Base-by-base conservation (phyloP, 2,329 filamentous ascomycete genomes). In the Paracoccidioides lutzii region DNA sequence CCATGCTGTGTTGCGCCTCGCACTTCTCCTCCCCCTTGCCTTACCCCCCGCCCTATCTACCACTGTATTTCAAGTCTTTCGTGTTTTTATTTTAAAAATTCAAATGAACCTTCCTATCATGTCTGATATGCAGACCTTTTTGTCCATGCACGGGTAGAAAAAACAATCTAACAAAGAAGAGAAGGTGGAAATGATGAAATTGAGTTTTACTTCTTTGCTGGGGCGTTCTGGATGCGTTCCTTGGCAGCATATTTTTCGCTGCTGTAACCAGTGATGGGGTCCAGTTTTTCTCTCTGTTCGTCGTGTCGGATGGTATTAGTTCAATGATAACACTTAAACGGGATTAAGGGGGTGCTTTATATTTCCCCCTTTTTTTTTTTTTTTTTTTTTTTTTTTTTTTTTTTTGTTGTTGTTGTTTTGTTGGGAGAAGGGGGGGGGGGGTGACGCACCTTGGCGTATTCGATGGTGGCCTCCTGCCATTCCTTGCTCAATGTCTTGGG, bases 401-500 rank as follows among this genome's bases (percentile, higher is more conserved):
- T 22, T 22, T 22, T 22, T 22, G n/a, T n/a, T n/a, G n/a, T n/a
- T n/a, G n/a, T n/a, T n/a, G n/a, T n/a, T n/a, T n/a, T n/a, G n/a
- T n/a, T 41, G 58, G 52, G 45, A 66, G 59, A 57, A 49, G 42
- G 52, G 10, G 38, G 54, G 55, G 37, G 5, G 5, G 12, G 5
- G 44, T 55, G 38, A 75, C 83, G 67, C 77, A 95, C 91, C 82
- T 84, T 90, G 73, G 96, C 80, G 75, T 87, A 93, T 78, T 96
- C 93, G 76, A 98, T 95, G 64, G 85, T 81, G 65, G 86, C 86
- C 79, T 97, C 90, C 78, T 98, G 89, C 83, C 87, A 97, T 76
- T 98, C 93, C 80, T 88, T 87, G 77, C 79, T 91, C 90, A 98
- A 95, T 67, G 91, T 95, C 73, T 79, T 78, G 63, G 93, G 93